Evolutionary conservation across 257 asterid species (phyloP), one percentile per base, ranked within the genome.

Genomic region (Gentiana straminea): DNA sequence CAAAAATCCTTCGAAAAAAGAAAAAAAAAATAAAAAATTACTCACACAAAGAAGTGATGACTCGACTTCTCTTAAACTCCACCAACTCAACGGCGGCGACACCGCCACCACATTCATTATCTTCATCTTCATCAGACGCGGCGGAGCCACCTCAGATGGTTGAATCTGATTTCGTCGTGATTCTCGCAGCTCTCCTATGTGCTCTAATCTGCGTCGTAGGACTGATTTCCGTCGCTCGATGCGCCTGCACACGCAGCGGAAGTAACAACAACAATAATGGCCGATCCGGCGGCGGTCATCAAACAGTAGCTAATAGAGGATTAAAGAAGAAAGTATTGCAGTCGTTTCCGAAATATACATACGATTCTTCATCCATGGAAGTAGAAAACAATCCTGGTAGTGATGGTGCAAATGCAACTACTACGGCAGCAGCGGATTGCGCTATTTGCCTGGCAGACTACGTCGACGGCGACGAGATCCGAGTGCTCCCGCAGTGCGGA

Each of bases 401-500:
- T 24, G 24, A 24, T 24, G 1, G 24, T 24, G 24, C 24, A 24
- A 24, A 24, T 24, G 24, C 1, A 24, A 24, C 24, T 24, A 24
- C 24, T 24, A 24, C 24, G 24, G 24, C 34, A 38, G 47, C 49
- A 56, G 33, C 35, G 32, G 62, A 57, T 6, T 58, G 76, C 59
- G 73, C 70, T 4, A 74, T 70, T 36, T 74, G 79, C 52, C 51
- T 70, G 57, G 43, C 44, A 47, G 79, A 73, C 52, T 73, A 68
- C 65, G 48, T 38, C 5, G 67, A 62, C 51, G 75, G 73, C 0
- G 70, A 74, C 35, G 33, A 13, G 53, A 32, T 69, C 12, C 58
- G 54, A 60, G n/a, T 69, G 55, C 69, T 69, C 13, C 73, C 76
- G 4, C 49, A 64, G 35, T 74, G 79, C 60, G 66, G 15, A 43